Base-by-base conservation (phyloP, 2,329 filamentous ascomycete species). In the Aspergillus neoniger region DNA sequence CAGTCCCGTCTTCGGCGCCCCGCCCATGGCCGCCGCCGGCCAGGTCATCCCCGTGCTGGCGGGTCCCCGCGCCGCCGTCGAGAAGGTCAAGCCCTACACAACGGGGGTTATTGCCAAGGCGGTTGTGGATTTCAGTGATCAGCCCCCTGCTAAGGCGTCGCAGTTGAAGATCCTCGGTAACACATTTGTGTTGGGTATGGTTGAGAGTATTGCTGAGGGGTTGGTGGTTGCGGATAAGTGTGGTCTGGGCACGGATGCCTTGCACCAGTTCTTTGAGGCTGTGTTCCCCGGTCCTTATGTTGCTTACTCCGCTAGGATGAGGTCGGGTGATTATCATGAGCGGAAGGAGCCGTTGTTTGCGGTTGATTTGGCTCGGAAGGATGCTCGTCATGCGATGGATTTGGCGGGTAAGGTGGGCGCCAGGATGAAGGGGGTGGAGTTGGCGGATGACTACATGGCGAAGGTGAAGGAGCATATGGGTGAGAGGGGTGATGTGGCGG, bases 401-500 rank as follows among this genome's bases (percentile, higher is more conserved):
- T 7, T 57, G 55, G 55, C 55, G 4, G 28, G 10, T 5, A 50
- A 17, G 12, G n/a, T 21, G 2, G 43, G 43, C 5, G 55, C 55
- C 5, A 39, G 7, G 9, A 57, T 57, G 55, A 48, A 17, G 14
- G 44, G 44, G 0, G 21, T 57, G 10, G 49, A 36, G 14, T 38
- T 54, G 32, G 59, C 54, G 5, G 59, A 64, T 41, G 10, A 3
- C 17, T 58, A 58, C 19, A 21, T 62, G 59, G 56, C 23, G 12
- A 23, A 21, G 39, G 56, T 59, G 2, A 39, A 61, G 23, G 52
- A 57, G 38, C 14, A 54, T 8, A 59, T 51, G 59, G 59, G 53
- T 15, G n/a, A 9, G 6, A 32, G 32, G 41, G 90, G 90, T 0
- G 91, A 95, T 72, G 85, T 93, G 69, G 87, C 88, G 3, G 86